These are phyloP conservation scores for Paspalum vaginatum DNA, from an alignment of 176 grass and related monocot genomes.

Conservation along the genomic window DNA sequence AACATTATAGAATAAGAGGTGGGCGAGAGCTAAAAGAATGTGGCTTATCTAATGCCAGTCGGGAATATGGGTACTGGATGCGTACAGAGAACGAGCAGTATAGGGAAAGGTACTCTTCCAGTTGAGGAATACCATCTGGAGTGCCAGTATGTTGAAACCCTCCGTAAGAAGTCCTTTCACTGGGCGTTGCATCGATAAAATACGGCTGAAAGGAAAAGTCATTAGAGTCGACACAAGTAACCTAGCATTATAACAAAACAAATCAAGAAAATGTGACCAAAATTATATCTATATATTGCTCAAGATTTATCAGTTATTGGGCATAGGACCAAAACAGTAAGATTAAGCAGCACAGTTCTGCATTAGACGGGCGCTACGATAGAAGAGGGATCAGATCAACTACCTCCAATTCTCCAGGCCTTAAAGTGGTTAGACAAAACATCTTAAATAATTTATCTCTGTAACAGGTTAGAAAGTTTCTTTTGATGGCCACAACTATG, in stretches of 20 bases:
- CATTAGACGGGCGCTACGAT: neutral
- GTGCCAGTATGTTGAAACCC: slow-evolving; percentile 68
- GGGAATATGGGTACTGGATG: neutral
- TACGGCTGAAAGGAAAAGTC: slow-evolving; percentile 56
- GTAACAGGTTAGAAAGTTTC: neutral
- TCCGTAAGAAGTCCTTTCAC: slow-evolving; percentile 51
- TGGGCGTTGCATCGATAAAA: slow-evolving; percentile 54
- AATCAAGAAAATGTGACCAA: neutral
- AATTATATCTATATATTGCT: neutral
- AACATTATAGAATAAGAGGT: slow-evolving; percentile 23
- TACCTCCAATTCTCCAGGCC: neutral
- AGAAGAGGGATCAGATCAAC: neutral
- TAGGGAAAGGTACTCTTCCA: slow-evolving; percentile 83
- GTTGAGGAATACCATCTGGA: slow-evolving; percentile 87
- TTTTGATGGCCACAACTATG: slow-evolving; percentile 2
- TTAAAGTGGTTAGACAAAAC: slow-evolving; percentile 1
- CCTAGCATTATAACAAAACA: neutral
- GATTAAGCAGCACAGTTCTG: neutral
- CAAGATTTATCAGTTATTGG: neutral
- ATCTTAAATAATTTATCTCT: neutral
- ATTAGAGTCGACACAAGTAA: slow-evolving; percentile 19
- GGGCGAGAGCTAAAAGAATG: slow-evolving; percentile 7
- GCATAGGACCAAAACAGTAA: neutral
- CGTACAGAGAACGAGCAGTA: slow-evolving; percentile 83
- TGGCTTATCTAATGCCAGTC: neutral